phyloP scores from a whole-genome alignment of 352 stramenopile genomes.

The Pythium biforme region DNA sequence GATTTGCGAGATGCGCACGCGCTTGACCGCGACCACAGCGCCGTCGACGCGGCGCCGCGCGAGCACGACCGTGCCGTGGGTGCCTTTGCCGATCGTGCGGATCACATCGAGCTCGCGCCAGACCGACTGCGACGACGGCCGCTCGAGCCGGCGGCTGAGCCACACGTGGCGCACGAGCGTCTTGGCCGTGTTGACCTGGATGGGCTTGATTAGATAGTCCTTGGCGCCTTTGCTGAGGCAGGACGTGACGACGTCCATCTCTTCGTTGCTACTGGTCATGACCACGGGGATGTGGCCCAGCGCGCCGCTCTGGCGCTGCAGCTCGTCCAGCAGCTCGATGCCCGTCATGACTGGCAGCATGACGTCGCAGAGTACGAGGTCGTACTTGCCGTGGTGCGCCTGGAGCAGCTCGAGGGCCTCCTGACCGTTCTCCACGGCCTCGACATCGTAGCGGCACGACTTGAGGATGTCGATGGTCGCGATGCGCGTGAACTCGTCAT shows the following conservation, averaged over 20 bases:
- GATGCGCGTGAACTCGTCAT: slow-evolving; percentile 89
- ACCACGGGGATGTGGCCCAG: slow-evolving; percentile 87
- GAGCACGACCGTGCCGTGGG: slow-evolving; percentile 82
- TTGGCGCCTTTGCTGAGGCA: slow-evolving; percentile 88
- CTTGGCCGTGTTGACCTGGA: slow-evolving; percentile 89
- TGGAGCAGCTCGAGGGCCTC: slow-evolving; percentile 74
- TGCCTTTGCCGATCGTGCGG: slow-evolving; percentile 85
- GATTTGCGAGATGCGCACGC: slow-evolving; percentile 74
- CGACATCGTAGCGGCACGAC: slow-evolving; percentile 81
- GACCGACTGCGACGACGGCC: slow-evolving; percentile 66
- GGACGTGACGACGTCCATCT: slow-evolving; percentile 89
- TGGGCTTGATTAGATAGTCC: slow-evolving; percentile 90
- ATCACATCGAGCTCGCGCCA: slow-evolving; percentile 87
- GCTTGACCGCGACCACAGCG: slow-evolving; percentile 83
- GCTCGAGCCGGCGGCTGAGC: slow-evolving; percentile 70
- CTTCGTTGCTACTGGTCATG: slow-evolving; percentile 90
- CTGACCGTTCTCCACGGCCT: slow-evolving; percentile 81
- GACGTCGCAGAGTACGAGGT: slow-evolving; percentile 88
- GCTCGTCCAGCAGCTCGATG: slow-evolving; percentile 83
- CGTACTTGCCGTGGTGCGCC: slow-evolving; percentile 71
- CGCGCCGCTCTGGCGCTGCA: slow-evolving; percentile 62
- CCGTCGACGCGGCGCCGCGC: slow-evolving; percentile 73
- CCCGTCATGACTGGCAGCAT: slow-evolving; percentile 89
- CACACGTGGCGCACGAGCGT: slow-evolving; percentile 87
- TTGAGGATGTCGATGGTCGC: slow-evolving; percentile 88